A percentile compares a stretch with the other conserved stretches of the same genome.
phyloP scores from a whole-genome alignment of 202 grass and related monocot species.

The Sporobolus alterniflorus region DNA sequence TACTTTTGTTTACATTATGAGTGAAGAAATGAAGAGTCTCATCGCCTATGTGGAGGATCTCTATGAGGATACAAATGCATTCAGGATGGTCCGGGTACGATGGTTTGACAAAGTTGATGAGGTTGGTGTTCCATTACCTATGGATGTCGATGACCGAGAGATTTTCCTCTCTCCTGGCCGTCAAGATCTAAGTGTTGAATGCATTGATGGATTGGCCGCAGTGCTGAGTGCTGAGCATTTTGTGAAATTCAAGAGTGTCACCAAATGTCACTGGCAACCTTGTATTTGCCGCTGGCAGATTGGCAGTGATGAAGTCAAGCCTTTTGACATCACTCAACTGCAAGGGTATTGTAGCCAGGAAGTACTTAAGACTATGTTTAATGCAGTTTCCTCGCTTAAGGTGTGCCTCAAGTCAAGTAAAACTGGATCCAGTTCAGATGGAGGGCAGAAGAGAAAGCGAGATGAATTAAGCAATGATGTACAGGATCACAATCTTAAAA shows the following conservation, averaged over 20 bases:
- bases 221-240: constrained; percentile 82
- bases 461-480: constrained; percentile 12
- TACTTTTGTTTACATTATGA: constrained; percentile 86
- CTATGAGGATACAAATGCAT: constrained; percentile 72
- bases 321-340: constrained; percentile 81
- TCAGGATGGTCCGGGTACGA: constrained; percentile 76
- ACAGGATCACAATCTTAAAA: constrained; percentile 33
- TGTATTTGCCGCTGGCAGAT: constrained; percentile 73
- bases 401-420: constrained; percentile 75
- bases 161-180: constrained; percentile 87
- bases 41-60: constrained; percentile 96
- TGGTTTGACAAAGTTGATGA: constrained; percentile 96
- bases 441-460: constrained; percentile 56
- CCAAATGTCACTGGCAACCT: constrained; percentile 54
- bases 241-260: constrained; percentile 66
- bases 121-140: constrained; percentile 64
- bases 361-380: constrained; percentile 69
- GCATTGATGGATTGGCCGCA: constrained; percentile 92
- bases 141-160: constrained; percentile 63
- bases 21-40: constrained; percentile 86
- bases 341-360: constrained; percentile 96
- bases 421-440: constrained; percentile 42
- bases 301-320: constrained; percentile 66
- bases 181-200: constrained; percentile 96
- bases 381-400: constrained; percentile 66